Conservation (phyloP, 2,329 filamentous ascomycete genomes). For the Neofusicoccum cordaticola region DNA sequence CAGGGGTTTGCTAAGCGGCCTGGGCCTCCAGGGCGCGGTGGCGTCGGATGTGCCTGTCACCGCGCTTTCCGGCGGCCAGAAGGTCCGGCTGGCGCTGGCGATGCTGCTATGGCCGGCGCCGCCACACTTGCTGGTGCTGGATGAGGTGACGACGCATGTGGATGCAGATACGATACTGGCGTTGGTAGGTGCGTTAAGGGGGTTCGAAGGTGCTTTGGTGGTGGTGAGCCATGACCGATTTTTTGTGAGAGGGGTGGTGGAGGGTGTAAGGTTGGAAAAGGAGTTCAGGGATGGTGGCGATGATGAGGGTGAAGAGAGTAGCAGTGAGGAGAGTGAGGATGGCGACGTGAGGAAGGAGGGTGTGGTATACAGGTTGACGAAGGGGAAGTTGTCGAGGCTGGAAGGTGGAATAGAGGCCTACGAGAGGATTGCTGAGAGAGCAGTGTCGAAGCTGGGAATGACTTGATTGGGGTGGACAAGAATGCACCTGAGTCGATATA, state of each 20-base stretch:
- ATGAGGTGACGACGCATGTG: constrained; percentile 82
- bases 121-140: constrained; percentile 72
- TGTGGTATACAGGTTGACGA: constrained; percentile 34
- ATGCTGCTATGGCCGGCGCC: constrained; percentile 61
- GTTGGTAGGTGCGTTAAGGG: constrained; percentile 62
- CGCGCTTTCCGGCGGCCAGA: constrained; percentile 77
- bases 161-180: constrained; percentile 79
- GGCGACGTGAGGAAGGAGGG: constrained; percentile 47
- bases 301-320: constrained; percentile 49
- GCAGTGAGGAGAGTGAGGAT: constrained; percentile 46
- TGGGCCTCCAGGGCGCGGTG: constrained; percentile 68
- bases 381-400: constrained; percentile 33
- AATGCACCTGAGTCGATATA: too few species aligned
- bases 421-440: constrained; percentile 33
- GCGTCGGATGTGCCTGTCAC: constrained; percentile 70
- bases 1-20: constrained; percentile 62
- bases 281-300: constrained; percentile 63
- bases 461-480: background rate
- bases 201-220: constrained; percentile 71
- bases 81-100: constrained; percentile 63
- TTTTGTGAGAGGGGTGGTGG: constrained; percentile 70
- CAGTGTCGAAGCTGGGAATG: constrained; percentile 28
- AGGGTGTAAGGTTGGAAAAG: constrained; percentile 42
- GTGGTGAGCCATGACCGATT: constrained; percentile 81
- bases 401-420: constrained; percentile 40